Base-by-base conservation (phyloP, 2,329 filamentous ascomycete species). In the Fusarium bulbicola region DNA sequence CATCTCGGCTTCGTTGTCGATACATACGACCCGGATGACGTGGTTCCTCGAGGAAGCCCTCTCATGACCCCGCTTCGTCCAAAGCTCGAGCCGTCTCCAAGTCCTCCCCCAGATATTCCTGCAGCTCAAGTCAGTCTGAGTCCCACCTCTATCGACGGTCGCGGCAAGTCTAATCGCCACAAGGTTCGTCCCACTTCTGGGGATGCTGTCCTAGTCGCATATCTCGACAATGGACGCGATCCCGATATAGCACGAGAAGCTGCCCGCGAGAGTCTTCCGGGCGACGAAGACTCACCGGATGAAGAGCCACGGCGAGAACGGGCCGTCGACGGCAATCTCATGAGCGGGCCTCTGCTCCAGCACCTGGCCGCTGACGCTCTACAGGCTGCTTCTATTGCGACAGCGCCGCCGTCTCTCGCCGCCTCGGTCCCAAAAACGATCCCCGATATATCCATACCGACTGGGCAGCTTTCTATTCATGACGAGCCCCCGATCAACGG, bases 161-260 rank as follows among this genome's bases (percentile, higher is more conserved):
- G 87, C 87, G 79, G 81, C 80, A 85, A 84, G 79, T 86, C 85
- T 85, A 82, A 84, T 85, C 83, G 82, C 73, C 84, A 79, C 77
- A 90, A 89, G 87, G 82, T 86, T 70, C 85, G 82, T 73, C 84
- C 88, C 46, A 89, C 84, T 76, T 88, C 88, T 79, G 89, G 88
- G 76, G 90, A 93, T 86, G 89, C 86, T 75, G 90, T 93, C 72
- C 86, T 95, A 80, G 86, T 95, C 71, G 82, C 84, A 64, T 85
- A 87, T 80, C 86, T 95, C 84, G 89, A 85, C 75, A 88, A 85
- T 78, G 89, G 90, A 77, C 90, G 90, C 78, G 85, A 85, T 74
- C 90, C 88, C 57, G 91, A 94, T 57, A 88, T 94, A 77, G 91
- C 91, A 65, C 83, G 82, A 73, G 79, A 83, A 77, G 92, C 89